Percentiles rank a stretch among this genome's conserved stretches.
phyloP scores from a whole-genome alignment of 163 green algal genomes.

The Prototheca wickerhamii region DNA sequence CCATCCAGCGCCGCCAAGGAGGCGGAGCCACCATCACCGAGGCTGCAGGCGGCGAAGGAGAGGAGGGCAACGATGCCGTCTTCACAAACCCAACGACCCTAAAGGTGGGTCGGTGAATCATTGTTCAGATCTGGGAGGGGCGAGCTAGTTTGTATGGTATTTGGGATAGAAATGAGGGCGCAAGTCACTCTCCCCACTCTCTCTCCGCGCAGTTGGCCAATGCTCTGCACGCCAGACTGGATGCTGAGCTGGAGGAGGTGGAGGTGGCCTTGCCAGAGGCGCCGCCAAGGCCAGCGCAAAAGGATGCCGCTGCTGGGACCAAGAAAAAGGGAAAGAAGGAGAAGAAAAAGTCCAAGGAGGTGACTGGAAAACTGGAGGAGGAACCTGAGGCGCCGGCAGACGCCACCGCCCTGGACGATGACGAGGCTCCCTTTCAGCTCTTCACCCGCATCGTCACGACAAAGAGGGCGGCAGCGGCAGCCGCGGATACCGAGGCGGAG shows the following conservation, averaged over 20 bases:
- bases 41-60: not conserved
- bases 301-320: no score
- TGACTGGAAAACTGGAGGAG: no score
- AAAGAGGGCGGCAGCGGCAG: not conserved
- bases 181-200: not conserved
- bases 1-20: not conserved
- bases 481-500: no score
- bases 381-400: no score
- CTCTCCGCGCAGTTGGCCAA: not conserved
- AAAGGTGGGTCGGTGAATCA: no score
- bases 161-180: no score
- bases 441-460: conserved; percentile 1
- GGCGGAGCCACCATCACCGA: not conserved
- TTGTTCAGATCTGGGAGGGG: no score
- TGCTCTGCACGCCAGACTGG: not conserved
- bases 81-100: no score
- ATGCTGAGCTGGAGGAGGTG: not conserved
- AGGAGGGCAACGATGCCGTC: not conserved
- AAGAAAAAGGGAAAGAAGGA: no score
- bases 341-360: no score
- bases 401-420: no score
- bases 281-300: not conserved
- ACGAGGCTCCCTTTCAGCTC: not conserved
- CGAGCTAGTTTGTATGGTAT: no score
- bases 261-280: not conserved